Percentiles rank a stretch among this genome's conserved stretches.
Evolutionary conservation across 2,329 filamentous ascomycete species (phyloP).

Genomic region (Microsporum canis): DNA sequence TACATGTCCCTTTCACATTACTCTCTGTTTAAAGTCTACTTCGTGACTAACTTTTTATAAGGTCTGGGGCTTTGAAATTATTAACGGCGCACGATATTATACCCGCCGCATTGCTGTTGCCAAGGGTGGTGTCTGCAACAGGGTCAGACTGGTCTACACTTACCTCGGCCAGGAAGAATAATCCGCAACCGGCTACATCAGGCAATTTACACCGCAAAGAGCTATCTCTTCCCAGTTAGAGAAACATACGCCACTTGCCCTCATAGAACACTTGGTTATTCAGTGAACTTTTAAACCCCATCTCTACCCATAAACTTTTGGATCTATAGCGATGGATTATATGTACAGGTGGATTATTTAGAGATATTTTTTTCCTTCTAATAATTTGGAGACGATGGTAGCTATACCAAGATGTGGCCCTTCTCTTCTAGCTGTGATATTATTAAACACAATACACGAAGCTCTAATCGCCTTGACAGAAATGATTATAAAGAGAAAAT

Average conservation of each 20-base stretch:
- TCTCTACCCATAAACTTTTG: not conserved
- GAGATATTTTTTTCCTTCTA: not conserved
- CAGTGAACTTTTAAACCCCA: not conserved
- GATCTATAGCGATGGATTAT: not conserved
- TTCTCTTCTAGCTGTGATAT: not conserved
- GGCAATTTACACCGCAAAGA: not conserved
- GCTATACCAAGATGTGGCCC: too few species aligned
- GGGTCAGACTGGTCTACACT: slow-evolving; percentile 33
- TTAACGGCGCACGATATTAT: slow-evolving; percentile 33
- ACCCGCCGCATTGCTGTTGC: slow-evolving; percentile 33
- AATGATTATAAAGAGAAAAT: not conserved
- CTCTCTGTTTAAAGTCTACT: not conserved
- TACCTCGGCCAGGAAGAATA: slow-evolving; percentile 20
- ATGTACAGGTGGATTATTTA: not conserved
- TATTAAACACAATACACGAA: not conserved
- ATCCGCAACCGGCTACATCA: not conserved
- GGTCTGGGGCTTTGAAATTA: slow-evolving; percentile 38
- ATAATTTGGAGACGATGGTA: not conserved
- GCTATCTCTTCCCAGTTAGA: not conserved
- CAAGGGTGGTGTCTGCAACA: slow-evolving; percentile 27
- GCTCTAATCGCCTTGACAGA: not conserved
- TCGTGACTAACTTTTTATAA: slow-evolving; percentile 13
- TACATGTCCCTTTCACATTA: not conserved
- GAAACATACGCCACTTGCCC: not conserved
- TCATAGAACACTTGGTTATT: not conserved